Conservation (phyloP, 352 stramenopile genomes). For the Globisporangium perplexum region DNA sequence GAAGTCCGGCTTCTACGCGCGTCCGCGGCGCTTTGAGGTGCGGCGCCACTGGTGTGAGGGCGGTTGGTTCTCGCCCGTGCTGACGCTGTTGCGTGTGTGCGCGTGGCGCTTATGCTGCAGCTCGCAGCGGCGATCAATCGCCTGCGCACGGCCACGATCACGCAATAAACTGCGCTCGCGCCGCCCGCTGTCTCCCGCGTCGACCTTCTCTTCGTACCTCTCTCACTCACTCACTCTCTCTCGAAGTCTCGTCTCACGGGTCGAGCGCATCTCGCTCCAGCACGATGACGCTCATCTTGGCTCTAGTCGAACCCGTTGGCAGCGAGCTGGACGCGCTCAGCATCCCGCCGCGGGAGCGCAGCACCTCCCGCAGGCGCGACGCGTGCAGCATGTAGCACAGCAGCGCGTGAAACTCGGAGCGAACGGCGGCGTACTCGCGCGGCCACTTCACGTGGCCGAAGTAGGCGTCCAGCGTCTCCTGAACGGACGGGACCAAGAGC, state of each 20-base stretch:
- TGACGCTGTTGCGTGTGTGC: not conserved
- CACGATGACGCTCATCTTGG: slow-evolving; percentile 1
- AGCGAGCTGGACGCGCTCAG: not conserved
- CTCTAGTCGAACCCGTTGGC: not conserved
- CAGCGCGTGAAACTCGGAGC: slow-evolving; percentile 21
- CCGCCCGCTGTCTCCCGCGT: not conserved
- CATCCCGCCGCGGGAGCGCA: slow-evolving; percentile 21
- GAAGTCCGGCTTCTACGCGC: slow-evolving; percentile 70
- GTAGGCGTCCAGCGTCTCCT: slow-evolving; percentile 28
- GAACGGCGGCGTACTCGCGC: slow-evolving; percentile 19
- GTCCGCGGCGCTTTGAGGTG: slow-evolving; percentile 81
- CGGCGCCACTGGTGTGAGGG: not conserved
- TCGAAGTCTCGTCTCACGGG: not conserved
- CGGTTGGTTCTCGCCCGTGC: not conserved
- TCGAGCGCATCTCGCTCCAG: not conserved
- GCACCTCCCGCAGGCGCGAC: slow-evolving; percentile 21
- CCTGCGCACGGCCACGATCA: slow-evolving; percentile 67
- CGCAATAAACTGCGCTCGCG: slow-evolving; percentile 31
- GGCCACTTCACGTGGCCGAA: slow-evolving; percentile 29
- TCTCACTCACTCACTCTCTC: too few species aligned
- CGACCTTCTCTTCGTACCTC: not conserved
- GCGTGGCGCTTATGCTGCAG: slow-evolving; percentile 20
- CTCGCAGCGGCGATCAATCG: slow-evolving; percentile 86
- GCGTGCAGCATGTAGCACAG: slow-evolving; percentile 38
- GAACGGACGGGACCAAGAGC: slow-evolving; percentile 6